Evolutionary conservation across 2,329 filamentous ascomycete species (phyloP).

Genomic region (Fusarium sp.): DNA sequence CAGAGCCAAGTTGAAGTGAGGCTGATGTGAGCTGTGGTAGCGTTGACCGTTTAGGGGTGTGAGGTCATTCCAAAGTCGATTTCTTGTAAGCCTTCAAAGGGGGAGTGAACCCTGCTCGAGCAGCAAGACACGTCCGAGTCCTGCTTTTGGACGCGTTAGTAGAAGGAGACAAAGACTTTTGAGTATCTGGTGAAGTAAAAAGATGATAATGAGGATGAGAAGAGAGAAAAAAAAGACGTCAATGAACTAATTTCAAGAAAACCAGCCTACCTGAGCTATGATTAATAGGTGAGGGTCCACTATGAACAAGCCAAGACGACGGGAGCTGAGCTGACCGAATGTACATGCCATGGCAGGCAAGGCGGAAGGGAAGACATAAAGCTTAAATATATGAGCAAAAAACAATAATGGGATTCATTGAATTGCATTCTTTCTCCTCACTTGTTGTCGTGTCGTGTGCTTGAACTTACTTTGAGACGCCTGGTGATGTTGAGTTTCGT

Average conservation of each 20-base stretch:
- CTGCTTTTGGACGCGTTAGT: slow-evolving; percentile 6
- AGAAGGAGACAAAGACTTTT: neutral
- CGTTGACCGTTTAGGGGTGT: slow-evolving; percentile 12
- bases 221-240: slow-evolving; percentile 1
- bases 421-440: slow-evolving; percentile 11
- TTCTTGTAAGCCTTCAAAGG: slow-evolving; percentile 14
- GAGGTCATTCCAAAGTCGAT: slow-evolving; percentile 36
- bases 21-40: slow-evolving; percentile 4
- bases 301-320: slow-evolving; percentile 23
- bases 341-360: neutral
- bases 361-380: neutral
- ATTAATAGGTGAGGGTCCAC: slow-evolving; percentile 29
- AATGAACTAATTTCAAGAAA: slow-evolving; percentile 30
- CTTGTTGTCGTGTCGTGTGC: slow-evolving; percentile 28
- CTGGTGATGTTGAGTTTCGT: slow-evolving; percentile 29
- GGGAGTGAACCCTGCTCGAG: slow-evolving; percentile 18
- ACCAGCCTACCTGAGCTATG: slow-evolving; percentile 26
- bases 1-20: neutral
- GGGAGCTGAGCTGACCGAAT: neutral
- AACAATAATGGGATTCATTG: neutral
- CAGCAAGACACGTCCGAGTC: slow-evolving; percentile 4
- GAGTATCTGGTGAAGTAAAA: neutral
- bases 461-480: slow-evolving; percentile 28
- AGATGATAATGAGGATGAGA: neutral
- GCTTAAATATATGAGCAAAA: slow-evolving; percentile 12